Conservation (phyloP, 208 protist genomes). For the Herpetomonas tarakana region DNA sequence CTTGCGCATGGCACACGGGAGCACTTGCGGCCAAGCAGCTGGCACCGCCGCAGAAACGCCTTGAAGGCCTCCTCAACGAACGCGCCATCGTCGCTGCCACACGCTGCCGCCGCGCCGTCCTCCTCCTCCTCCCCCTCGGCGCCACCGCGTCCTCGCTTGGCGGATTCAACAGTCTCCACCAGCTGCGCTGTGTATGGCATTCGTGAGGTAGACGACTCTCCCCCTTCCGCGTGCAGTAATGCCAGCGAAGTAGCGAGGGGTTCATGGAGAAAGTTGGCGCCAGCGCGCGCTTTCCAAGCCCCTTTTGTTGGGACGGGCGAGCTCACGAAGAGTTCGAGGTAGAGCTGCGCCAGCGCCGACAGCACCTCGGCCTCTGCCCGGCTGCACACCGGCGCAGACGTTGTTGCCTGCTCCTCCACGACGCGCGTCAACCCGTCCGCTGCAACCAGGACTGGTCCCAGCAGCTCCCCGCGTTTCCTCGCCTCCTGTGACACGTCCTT, state of each 20-base stretch:
- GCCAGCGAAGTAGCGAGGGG: too few species aligned
- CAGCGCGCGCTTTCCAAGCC: conserved; percentile 39
- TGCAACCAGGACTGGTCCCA: conserved; percentile 39
- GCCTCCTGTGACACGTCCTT: conserved; percentile 59
- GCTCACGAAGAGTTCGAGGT: conserved; percentile 34
- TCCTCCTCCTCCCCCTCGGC: conserved; percentile 2
- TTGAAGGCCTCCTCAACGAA: conserved; percentile 50
- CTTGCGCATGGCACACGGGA: too few species aligned
- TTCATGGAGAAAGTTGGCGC: too few species aligned
- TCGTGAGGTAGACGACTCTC: too few species aligned
- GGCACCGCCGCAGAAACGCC: conserved; percentile 36
- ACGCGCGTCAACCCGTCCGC: conserved; percentile 28
- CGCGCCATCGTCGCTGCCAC: conserved; percentile 42
- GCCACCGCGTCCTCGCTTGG: not conserved
- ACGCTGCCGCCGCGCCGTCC: not conserved
- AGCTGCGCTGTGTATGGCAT: too few species aligned
- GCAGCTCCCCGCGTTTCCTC: conserved; percentile 23
- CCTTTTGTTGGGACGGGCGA: conserved; percentile 46
- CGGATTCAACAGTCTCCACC: too few species aligned
- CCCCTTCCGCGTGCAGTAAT: too few species aligned
- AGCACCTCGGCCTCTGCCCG: conserved; percentile 16
- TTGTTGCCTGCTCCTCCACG: not conserved
- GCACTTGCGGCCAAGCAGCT: conserved; percentile 30
- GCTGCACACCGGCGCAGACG: not conserved
- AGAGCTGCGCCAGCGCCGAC: conserved; percentile 18